Evolutionary conservation across 495 filamentous ascomycete genomes (phyloP).

Genomic region (Lasiosphaeriaceae sp.): DNA sequence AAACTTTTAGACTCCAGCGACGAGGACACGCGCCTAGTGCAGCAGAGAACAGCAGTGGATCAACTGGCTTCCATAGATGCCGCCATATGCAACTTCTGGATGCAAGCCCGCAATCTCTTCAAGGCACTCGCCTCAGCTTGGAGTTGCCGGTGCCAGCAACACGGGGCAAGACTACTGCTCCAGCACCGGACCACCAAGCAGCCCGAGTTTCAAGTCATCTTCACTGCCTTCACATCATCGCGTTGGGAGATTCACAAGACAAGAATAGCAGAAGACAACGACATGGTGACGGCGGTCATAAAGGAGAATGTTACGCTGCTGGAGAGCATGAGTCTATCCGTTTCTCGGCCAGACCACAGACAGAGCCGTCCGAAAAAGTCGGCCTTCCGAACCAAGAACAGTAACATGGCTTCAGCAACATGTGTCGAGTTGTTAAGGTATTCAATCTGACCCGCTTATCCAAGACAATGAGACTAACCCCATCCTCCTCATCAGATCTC

Average conservation of each 20-base stretch:
- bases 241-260: slow-evolving; percentile 11
- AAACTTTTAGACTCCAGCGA: slow-evolving; percentile 2
- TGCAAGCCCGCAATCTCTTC: slow-evolving; percentile 1
- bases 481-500: not conserved
- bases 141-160: slow-evolving; percentile 26
- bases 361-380: not conserved
- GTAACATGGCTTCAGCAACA: not conserved
- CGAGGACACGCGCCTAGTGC: not conserved
- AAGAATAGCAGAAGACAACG: not conserved
- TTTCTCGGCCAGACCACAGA: not conserved
- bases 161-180: slow-evolving; percentile 28
- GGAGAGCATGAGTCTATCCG: not conserved
- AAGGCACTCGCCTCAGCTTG: slow-evolving; percentile 15
- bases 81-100: slow-evolving; percentile 10
- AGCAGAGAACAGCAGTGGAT: not conserved
- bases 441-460: not conserved
- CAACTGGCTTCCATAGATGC: not conserved
- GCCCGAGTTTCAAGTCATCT: slow-evolving; percentile 24
- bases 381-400: not conserved
- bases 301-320: not conserved
- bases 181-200: slow-evolving; percentile 25
- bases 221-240: slow-evolving; percentile 5
- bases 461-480: not conserved
- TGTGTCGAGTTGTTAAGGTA: not conserved
- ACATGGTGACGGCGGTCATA: not conserved